phyloP scores from a whole-genome alignment of 2,329 filamentous ascomycete species.

The Exophiala sp. region DNA sequence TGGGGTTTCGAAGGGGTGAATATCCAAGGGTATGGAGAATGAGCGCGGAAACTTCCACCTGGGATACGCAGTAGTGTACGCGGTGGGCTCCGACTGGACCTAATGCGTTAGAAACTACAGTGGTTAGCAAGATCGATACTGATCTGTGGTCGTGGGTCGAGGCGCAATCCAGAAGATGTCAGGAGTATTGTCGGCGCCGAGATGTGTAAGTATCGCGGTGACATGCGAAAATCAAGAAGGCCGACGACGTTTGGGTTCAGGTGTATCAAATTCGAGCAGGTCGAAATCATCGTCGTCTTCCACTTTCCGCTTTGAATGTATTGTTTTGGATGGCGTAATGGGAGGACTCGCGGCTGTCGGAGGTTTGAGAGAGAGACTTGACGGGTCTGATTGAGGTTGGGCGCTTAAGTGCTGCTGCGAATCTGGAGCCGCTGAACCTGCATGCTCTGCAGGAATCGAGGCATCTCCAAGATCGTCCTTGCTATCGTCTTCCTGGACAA shows the following conservation, averaged over 20 bases:
- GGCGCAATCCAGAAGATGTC: neutral
- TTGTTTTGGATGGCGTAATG: slow-evolving; percentile 17
- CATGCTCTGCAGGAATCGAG: neutral
- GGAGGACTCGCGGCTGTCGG: slow-evolving; percentile 12
- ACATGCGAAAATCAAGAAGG: slow-evolving; percentile 12
- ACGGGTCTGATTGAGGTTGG: neutral
- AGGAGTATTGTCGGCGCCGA: neutral
- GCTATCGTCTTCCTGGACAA: slow-evolving; percentile 7
- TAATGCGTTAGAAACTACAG: slow-evolving; percentile 9
- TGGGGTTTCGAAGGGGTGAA: neutral
- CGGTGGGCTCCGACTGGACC: slow-evolving; percentile 1
- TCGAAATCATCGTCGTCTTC: slow-evolving; percentile 26
- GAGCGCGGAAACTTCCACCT: neutral
- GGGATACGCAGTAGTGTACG: neutral
- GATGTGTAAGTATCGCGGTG: neutral
- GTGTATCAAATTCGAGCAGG: slow-evolving; percentile 24
- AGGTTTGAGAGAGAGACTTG: neutral
- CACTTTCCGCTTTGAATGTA: slow-evolving; percentile 26
- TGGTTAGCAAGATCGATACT: slow-evolving; percentile 4
- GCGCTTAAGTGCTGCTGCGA: neutral
- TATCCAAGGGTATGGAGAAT: neutral
- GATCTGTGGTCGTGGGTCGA: neutral
- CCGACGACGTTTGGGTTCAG: slow-evolving; percentile 26
- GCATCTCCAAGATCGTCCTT: slow-evolving; percentile 2
- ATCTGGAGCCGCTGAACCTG: neutral